Conservation (phyloP, 306 rosid species). For the Crataegus laevigata region DNA sequence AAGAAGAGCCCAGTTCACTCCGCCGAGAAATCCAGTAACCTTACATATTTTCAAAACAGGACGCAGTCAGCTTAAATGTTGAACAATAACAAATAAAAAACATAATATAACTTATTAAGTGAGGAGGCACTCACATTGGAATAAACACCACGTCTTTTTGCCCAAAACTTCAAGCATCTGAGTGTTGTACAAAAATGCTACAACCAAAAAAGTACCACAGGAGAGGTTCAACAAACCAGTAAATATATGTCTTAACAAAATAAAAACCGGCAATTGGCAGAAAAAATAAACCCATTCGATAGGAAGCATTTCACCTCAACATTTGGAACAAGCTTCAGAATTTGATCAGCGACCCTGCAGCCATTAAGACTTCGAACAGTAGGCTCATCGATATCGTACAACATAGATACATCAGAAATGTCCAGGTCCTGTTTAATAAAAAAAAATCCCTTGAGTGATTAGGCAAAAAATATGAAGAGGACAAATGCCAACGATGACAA, state of each 20-base stretch:
- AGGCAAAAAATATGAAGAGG: not conserved
- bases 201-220: constrained; percentile 3
- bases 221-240: constrained; percentile 20
- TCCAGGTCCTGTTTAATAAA: constrained; percentile 61
- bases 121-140: constrained; percentile 62
- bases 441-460: not conserved
- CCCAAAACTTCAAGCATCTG: constrained; percentile 87
- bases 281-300: not conserved
- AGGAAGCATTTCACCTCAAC: constrained; percentile 49
- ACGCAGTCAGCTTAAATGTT: no score
- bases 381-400: constrained; percentile 65
- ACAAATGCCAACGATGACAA: not conserved
- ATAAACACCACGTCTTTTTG: constrained; percentile 87
- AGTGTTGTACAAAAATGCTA: constrained; percentile 76
- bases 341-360: constrained; percentile 90
- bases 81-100: not conserved
- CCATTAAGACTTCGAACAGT: constrained; percentile 97
- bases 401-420: constrained; percentile 60
- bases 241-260: not conserved
- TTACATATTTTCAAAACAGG: constrained; percentile 4
- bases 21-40: constrained; percentile 97
- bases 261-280: not conserved
- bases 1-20: constrained; percentile 93
- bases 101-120: not conserved
- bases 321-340: constrained; percentile 86